A percentile compares a stretch with the other conserved stretches of the same genome.
phyloP scores from a whole-genome alignment of 148 eudicot species.

The Rhododendron vialii region DNA sequence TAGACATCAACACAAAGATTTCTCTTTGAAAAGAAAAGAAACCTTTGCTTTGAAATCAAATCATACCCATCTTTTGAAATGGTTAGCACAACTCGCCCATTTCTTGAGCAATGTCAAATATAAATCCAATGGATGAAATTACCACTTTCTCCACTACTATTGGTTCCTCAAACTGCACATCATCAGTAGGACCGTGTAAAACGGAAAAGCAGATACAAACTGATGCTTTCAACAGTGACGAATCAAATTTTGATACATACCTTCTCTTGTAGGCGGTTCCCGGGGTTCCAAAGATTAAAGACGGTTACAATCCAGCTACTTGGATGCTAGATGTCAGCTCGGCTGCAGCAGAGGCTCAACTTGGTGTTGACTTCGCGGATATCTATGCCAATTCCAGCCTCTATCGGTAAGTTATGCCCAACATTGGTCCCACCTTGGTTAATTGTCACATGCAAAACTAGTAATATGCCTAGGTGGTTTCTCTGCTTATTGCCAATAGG shows the following conservation, averaged over 20 bases:
- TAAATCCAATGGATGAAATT: background rate
- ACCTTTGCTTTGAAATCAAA: background rate
- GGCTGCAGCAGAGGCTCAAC: slow-evolving; percentile 33
- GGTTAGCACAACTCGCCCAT: background rate
- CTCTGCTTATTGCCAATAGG: background rate
- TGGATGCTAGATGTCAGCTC: slow-evolving; percentile 55
- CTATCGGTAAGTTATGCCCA: slow-evolving; percentile 20
- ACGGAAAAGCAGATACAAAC: background rate
- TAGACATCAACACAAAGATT: background rate
- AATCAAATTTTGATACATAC: background rate
- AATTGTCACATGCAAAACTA: background rate
- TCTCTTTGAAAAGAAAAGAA: background rate
- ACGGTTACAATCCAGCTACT: slow-evolving; percentile 52
- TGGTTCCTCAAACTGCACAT: background rate
- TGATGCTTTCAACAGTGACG: background rate
- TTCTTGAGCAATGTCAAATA: background rate
- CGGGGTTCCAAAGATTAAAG: slow-evolving; percentile 38
- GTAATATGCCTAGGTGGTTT: background rate
- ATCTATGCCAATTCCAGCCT: slow-evolving; percentile 33
- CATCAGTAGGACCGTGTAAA: background rate
- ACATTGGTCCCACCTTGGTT: background rate
- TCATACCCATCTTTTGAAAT: background rate
- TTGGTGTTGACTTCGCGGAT: slow-evolving; percentile 44
- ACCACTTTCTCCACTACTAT: background rate
- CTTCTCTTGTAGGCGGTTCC: slow-evolving; percentile 23